Evolutionary conservation across 202 grass and related monocot genomes (phyloP).

Genomic region (Bolboschoenoplectus hybrid): DNA sequence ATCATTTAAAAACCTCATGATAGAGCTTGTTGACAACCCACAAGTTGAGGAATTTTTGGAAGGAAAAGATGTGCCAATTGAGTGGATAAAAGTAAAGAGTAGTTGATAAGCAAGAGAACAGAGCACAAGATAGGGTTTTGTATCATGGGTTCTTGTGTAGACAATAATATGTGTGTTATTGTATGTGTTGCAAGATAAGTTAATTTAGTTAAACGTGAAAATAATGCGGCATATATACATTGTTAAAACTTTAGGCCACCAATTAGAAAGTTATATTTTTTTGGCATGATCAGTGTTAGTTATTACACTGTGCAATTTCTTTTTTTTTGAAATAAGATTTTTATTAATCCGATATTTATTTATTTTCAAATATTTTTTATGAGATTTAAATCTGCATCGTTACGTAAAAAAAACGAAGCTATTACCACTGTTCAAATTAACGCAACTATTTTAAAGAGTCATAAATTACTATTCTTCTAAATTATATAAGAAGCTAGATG

Average conservation of each 20-base stretch:
- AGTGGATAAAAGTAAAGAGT: slow-evolving; percentile 29
- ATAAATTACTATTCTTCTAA: background rate
- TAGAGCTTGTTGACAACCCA: slow-evolving; percentile 30
- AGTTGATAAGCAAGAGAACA: slow-evolving; percentile 25
- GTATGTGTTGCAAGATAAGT: background rate
- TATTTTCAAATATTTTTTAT: too few species aligned
- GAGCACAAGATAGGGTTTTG: slow-evolving; percentile 8
- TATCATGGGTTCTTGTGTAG: slow-evolving; percentile 3
- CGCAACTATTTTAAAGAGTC: background rate
- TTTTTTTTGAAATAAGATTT: too few species aligned
- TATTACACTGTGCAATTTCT: too few species aligned
- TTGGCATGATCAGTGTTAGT: background rate
- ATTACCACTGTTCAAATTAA: too few species aligned
- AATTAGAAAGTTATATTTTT: background rate
- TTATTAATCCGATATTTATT: too few species aligned
- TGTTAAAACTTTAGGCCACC: background rate
- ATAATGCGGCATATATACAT: background rate
- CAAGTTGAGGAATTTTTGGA: slow-evolving; percentile 29
- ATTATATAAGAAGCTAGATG: background rate
- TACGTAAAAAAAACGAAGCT: too few species aligned
- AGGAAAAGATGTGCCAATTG: slow-evolving; percentile 25
- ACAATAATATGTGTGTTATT: background rate
- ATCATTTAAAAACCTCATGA: slow-evolving; percentile 33
- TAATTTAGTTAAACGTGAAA: background rate
- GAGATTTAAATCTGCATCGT: too few species aligned